Base-by-base conservation (phyloP, 2,329 filamentous ascomycete genomes). In the Clathrospora elynae region DNA sequence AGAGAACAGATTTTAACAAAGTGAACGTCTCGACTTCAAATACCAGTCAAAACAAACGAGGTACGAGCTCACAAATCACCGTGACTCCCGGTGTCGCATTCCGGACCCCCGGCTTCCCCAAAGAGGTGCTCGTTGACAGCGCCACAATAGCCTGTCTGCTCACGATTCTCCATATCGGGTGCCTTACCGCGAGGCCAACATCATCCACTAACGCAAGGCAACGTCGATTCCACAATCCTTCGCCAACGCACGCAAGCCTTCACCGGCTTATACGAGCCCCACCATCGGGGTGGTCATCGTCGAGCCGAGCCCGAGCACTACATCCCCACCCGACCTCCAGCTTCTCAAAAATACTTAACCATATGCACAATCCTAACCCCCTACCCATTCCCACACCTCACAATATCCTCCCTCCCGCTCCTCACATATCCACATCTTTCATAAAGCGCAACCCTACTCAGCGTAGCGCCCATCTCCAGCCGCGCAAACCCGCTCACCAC, bases 391-490 rank as follows among this genome's bases (percentile, higher is more conserved):
- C 60, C 60, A 57, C 64, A 68, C 43, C n/a, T 26, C 3, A 68
- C 60, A 3, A 53, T 46, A 45, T 70, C 66, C 38, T 57, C 49
- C 41, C 62, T 60, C 33, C 66, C 66, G 49, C 65, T 70, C 49
- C 55, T 56, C 26, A 44, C 42, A 52, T 70, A 70, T 35, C 64
- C 65, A 55, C 66, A 68, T 32, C 48, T 57, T 43, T 68, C 63
- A 51, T 70, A 70, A 36, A 70, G 43, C 33, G 43, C 51, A 2
- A 68, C 65, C 10, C 65, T 64, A 35, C 54, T 64, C 42, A 70
- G 38, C 44, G 66, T 70, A 4, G 63, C 64, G 5, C 66, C 66
- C 66, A 70, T 70, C 31, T 70, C 66, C 34, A 68, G 29, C 20
- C 59, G 53, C 20, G 17, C 30, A 30, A 67, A 70, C 4, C 66